Conservation (phyloP, 2,329 filamentous ascomycete species). For the Elsinoe arachidis region DNA sequence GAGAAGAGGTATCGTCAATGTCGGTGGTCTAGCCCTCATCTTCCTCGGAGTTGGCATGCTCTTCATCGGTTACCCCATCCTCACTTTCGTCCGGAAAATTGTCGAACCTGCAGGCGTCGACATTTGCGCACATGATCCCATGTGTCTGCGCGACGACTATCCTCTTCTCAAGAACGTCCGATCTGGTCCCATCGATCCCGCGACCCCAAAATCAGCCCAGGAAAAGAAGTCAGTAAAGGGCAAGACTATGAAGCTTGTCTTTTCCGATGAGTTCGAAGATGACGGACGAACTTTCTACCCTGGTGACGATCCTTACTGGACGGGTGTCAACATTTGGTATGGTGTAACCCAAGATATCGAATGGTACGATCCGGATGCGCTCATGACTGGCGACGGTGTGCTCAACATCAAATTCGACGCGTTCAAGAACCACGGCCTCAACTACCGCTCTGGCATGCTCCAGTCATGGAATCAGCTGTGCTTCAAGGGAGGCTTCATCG, state of each 20-base stretch:
- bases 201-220: slow-evolving; percentile 41
- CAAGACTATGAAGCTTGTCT: slow-evolving; percentile 41
- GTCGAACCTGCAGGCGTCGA: slow-evolving; percentile 26
- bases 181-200: slow-evolving; percentile 42
- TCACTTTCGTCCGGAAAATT: slow-evolving; percentile 49
- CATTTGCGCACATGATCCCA: slow-evolving; percentile 35
- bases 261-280: slow-evolving; percentile 50
- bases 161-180: slow-evolving; percentile 42
- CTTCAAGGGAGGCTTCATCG: slow-evolving; percentile 47
- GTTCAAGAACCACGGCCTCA: slow-evolving; percentile 38
- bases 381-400: slow-evolving; percentile 41
- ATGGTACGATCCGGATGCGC: slow-evolving; percentile 46
- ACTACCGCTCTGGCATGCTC: slow-evolving; percentile 44
- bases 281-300: slow-evolving; percentile 46
- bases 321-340: slow-evolving; percentile 47
- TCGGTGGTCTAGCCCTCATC: slow-evolving; percentile 54
- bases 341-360: slow-evolving; percentile 44
- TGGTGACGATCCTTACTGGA: slow-evolving; percentile 50
- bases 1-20: slow-evolving; percentile 53
- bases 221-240: slow-evolving; percentile 39
- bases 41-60: slow-evolving; percentile 53
- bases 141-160: slow-evolving; percentile 42
- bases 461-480: slow-evolving; percentile 48
- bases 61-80: slow-evolving; percentile 61
- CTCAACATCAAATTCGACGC: slow-evolving; percentile 39